Evolutionary conservation across 140 eudicot species (phyloP).

Genomic region (Anethum foeniculum): DNA sequence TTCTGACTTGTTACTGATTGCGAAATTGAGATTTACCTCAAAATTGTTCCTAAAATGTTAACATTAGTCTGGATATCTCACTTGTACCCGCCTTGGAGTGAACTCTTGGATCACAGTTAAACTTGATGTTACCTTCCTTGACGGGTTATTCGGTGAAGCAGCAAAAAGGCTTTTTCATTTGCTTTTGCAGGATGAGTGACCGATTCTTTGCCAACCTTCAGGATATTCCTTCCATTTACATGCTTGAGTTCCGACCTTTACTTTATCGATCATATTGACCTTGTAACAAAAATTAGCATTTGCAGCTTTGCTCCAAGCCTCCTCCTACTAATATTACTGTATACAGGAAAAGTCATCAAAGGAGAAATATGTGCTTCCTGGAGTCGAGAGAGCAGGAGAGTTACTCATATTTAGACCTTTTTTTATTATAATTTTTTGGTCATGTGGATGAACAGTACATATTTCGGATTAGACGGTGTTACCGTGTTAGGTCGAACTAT

Average conservation of each 20-base stretch:
- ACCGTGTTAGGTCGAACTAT: no score
- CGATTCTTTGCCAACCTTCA: constrained; percentile 47
- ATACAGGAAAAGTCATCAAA: background rate
- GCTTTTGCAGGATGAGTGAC: constrained; percentile 66
- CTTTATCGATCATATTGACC: background rate
- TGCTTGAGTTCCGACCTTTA: constrained; percentile 70
- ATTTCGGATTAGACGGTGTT: no score
- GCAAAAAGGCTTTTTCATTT: constrained; percentile 65
- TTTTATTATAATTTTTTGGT: no score
- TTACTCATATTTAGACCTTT: background rate
- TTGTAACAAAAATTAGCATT: background rate
- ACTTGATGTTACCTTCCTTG: constrained; percentile 21
- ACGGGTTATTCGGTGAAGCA: constrained; percentile 36
- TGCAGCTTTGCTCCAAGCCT: background rate
- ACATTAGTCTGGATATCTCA: background rate
- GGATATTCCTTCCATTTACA: constrained; percentile 58
- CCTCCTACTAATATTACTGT: background rate
- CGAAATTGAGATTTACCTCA: background rate
- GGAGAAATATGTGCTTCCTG: background rate
- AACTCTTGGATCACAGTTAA: no score
- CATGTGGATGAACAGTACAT: no score
- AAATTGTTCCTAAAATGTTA: background rate
- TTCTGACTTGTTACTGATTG: background rate
- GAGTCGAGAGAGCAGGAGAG: background rate
- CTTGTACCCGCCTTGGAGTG: no score